A percentile compares a stretch with the other conserved stretches of the same genome.
These are phyloP conservation scores for Uncinocarpus reesii DNA, from an alignment of 2,329 filamentous ascomycete species.

Conservation along the genomic window DNA sequence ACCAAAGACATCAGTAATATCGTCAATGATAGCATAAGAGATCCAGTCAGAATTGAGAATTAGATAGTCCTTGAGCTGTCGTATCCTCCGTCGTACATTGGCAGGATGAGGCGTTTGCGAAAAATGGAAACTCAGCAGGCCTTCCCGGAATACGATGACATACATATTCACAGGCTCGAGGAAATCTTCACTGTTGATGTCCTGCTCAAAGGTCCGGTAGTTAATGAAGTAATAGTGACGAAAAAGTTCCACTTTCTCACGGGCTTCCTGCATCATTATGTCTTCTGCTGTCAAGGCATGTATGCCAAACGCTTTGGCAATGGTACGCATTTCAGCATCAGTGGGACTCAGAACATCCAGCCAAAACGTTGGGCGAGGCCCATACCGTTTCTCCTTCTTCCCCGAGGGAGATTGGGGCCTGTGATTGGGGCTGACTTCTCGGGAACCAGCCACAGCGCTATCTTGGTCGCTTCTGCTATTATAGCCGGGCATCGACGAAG, in stretches of 20 bases:
- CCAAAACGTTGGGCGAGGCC: conserved; percentile 91
- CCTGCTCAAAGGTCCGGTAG: conserved; percentile 95
- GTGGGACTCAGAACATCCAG: conserved; percentile 85
- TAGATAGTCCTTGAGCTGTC: conserved; percentile 87
- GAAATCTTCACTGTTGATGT: conserved; percentile 77
- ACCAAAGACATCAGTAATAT: conserved; percentile 93
- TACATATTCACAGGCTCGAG: conserved; percentile 96
- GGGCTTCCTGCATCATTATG: conserved; percentile 92
- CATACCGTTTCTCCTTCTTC: conserved; percentile 48
- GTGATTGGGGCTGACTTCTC: conserved; percentile 24
- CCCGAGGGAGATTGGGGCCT: conserved; percentile 19
- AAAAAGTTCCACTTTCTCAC: conserved; percentile 96
- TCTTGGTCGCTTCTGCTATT: conserved; percentile 16
- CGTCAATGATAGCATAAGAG: conserved; percentile 93
- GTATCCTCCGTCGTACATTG: conserved; percentile 86
- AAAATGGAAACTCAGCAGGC: conserved; percentile 93
- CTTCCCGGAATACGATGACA: conserved; percentile 90
- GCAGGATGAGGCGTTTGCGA: conserved; percentile 91
- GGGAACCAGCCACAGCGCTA: neutral
- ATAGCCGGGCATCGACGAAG: conserved; percentile 1
- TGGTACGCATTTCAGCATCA: conserved; percentile 87
- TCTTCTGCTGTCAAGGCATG: conserved; percentile 93
- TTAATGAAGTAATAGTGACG: conserved; percentile 98
- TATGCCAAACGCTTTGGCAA: conserved; percentile 87
- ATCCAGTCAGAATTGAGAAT: conserved; percentile 95